A percentile compares a stretch with the other conserved stretches of the same genome.
Evolutionary conservation across 2,329 filamentous ascomycete genomes (phyloP).

Genomic region (Verticillium nonalfalfae): DNA sequence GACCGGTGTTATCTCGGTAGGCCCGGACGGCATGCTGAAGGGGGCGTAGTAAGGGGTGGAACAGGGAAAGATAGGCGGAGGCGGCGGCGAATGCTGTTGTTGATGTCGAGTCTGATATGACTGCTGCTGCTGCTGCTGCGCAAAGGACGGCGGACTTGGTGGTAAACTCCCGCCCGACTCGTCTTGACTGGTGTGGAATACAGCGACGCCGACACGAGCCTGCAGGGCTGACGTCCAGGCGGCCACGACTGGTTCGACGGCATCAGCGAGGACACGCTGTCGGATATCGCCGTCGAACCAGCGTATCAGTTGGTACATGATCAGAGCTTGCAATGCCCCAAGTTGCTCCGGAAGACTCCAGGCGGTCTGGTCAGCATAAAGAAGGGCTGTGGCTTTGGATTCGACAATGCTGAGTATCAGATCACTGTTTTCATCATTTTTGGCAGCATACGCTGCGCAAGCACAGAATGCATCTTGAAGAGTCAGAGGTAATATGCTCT

Average conservation of each 20-base stretch:
- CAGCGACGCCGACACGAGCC: slow-evolving; percentile 6
- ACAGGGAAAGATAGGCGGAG: neutral
- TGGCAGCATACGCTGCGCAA: slow-evolving; percentile 16
- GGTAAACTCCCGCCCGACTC: neutral
- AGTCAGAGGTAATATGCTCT: slow-evolving; percentile 14
- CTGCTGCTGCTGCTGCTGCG: neutral
- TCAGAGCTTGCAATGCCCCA: slow-evolving; percentile 13
- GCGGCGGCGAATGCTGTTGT: neutral
- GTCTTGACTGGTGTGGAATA: slow-evolving; percentile 7
- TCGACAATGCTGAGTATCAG: slow-evolving; percentile 17
- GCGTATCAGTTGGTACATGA: slow-evolving; percentile 17
- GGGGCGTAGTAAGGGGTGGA: neutral
- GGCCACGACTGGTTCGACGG: slow-evolving; percentile 9
- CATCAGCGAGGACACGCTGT: slow-evolving; percentile 14
- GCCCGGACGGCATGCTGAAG: neutral
- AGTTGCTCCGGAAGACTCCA: slow-evolving; percentile 14
- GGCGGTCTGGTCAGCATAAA: slow-evolving; percentile 9
- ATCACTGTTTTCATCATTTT: slow-evolving; percentile 16
- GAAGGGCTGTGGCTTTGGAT: slow-evolving; percentile 13
- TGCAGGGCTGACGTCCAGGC: slow-evolving; percentile 12
- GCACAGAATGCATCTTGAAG: slow-evolving; percentile 21
- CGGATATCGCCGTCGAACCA: slow-evolving; percentile 16
- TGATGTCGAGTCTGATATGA: neutral
- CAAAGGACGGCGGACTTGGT: neutral
- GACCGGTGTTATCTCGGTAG: neutral